phyloP scores from a whole-genome alignment of 1,139 yeast species.

The Debaryomyces sp. region DNA sequence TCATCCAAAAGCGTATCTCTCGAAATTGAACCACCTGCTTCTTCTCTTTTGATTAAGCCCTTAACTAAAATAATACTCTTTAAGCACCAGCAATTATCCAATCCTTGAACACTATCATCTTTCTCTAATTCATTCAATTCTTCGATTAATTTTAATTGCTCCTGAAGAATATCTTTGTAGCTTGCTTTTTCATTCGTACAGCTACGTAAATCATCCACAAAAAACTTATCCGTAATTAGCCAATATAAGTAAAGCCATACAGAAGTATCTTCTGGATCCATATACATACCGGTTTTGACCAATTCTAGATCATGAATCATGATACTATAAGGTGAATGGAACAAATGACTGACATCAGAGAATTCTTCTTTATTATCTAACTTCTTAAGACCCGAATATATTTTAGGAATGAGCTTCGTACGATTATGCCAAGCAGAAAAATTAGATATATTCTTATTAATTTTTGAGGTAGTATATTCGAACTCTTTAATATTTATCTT shows the following conservation, averaged over 20 bases:
- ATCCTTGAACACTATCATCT: constrained; percentile 52
- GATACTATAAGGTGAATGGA: constrained; percentile 34
- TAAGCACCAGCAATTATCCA: constrained; percentile 71
- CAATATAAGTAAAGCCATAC: constrained; percentile 89
- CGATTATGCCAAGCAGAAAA: constrained; percentile 97
- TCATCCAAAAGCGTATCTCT: constrained; percentile 18
- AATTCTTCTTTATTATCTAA: constrained; percentile 19
- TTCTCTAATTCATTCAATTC: constrained; percentile 65
- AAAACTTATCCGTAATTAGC: constrained; percentile 64
- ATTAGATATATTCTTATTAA: constrained; percentile 83
- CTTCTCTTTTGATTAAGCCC: constrained; percentile 28
- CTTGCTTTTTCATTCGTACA: constrained; percentile 13
- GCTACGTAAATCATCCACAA: constrained; percentile 32
- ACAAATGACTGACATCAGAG: constrained; percentile 18
- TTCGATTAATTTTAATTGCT: constrained; percentile 41
- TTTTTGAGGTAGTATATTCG: constrained; percentile 74
- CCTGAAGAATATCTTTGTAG: constrained; percentile 35
- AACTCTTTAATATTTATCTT: constrained; percentile 55
- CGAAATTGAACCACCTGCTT: constrained; percentile 8
- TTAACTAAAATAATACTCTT: constrained; percentile 53
- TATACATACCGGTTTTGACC: constrained; percentile 81
- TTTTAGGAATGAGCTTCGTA: constrained; percentile 62
- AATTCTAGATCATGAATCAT: constrained; percentile 64
- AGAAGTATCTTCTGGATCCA: constrained; percentile 93
- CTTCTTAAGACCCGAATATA: constrained; percentile 33